Evolutionary conservation across 1,284 basidiomycete genomes (phyloP), one percentile per base, ranked within the genome.

Genomic region (Ustilago trichophora): DNA sequence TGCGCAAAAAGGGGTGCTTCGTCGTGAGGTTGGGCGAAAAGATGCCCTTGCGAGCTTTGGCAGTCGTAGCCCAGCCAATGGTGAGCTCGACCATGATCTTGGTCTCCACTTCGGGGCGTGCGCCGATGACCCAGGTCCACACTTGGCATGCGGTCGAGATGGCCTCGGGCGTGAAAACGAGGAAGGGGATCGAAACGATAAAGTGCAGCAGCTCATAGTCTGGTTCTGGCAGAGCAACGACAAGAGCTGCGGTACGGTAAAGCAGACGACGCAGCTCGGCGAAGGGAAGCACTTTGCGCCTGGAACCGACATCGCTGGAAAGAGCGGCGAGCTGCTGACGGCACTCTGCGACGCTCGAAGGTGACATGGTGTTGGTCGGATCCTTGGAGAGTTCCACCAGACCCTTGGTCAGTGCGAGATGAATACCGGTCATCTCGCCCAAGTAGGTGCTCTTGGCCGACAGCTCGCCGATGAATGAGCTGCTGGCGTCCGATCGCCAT

Each of bases 121-220:
- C 91, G 15, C 91, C 88, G 43, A 98, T 91, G 0, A 98, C 85
- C 95, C 94, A 98, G 3, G 91, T 92, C 96, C 96, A 98, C 5
- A 92, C 90, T 80, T 97, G 93, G 44, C 93, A 90, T 0, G 92
- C 94, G 1, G 91, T 88, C 9, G 90, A 87, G 56, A 98, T 87
- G 0, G 93, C 88, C 5, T 90, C 85, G 1, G 93, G 92, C 0
- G 91, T 93, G 72, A 93, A 93, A 3, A 92, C 88, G 51, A 90
- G 89, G 74, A 98, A 91, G 0, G 96, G 96, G 15, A 98, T 83
- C 22, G 87, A 86, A 7, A 98, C 93, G 22, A 98, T 84, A 78
- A 91, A 90, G 81, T 93, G 90, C 4, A 98, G 83, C 10, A 98
- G 85, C 32, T 91, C 91, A 76, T 90, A 87, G 67, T 98, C 92